Evolutionary conservation across 352 stramenopile species (phyloP).

Genomic region (Globisporangium polare): DNA sequence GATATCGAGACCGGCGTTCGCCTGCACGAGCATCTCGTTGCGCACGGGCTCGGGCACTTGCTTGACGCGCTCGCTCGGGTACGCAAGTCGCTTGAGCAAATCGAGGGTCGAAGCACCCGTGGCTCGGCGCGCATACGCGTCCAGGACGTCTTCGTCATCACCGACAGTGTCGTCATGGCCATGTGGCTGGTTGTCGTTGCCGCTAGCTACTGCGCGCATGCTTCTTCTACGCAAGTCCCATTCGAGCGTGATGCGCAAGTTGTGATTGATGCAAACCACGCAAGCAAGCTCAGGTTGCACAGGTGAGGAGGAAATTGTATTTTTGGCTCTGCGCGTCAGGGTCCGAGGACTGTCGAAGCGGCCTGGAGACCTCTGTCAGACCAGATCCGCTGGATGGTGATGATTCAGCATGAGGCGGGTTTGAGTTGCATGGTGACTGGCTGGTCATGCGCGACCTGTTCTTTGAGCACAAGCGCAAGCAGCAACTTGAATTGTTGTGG

Average conservation of each 20-base stretch:
- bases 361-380: neutral
- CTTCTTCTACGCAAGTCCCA: constrained; percentile 4
- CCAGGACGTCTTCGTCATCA: constrained; percentile 13
- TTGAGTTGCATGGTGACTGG: too few species aligned
- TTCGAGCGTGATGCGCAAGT: neutral
- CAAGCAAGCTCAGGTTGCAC: neutral
- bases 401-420: neutral
- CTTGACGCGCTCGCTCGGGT: neutral
- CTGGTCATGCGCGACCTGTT: neutral
- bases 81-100: constrained; percentile 39
- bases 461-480: neutral
- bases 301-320: constrained; percentile 1
- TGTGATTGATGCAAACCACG: neutral
- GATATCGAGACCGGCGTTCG: constrained; percentile 12
- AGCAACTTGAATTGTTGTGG: neutral
- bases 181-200: neutral
- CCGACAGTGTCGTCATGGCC: neutral
- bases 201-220: constrained; percentile 5
- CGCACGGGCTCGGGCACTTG: constrained; percentile 24
- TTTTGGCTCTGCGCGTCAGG: constrained; percentile 2
- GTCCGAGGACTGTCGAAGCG: neutral
- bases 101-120: constrained; percentile 60
- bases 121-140: constrained; percentile 22
- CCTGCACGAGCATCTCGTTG: constrained; percentile 44
- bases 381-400: constrained; percentile 2